Base-by-base conservation (phyloP, 495 filamentous ascomycete species). In the Xanthoparmelia taractica region DNA sequence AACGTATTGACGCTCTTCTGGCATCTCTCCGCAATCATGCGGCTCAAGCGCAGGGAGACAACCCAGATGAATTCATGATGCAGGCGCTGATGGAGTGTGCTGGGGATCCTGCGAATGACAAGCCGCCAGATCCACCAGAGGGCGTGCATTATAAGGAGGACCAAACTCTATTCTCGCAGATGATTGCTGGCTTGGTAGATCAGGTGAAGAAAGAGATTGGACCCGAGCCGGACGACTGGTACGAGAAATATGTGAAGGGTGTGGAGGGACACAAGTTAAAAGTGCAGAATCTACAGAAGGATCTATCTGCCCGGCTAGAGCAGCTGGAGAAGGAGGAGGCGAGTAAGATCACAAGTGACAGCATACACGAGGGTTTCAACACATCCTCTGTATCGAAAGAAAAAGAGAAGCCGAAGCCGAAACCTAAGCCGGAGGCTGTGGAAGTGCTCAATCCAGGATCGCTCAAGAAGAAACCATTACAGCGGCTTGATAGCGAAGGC, bases 281-380 rank as follows among this genome's bases (percentile, higher is more conserved):
- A 72, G 89, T 97, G 60, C 75, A 85, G 45, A 84, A 80, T 15
- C 77, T 97, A 63, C 91, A 97, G 70, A 81, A 79, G 59, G 81
- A 96, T 67, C 75, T 97, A 57, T 64, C 83, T 40, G 73, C 75
- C 62, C 90, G 88, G 76, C 79, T 97, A 58, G 87, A 79, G 10
- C 81, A 90, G 73, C 76, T 98, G 25, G 92, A 97, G 77, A 89
- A 87, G 75, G 91, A 94, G 61, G 92, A 97, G 70, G 74, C 79
- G 50, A 81, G 82, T 66, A 96, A 98, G 73, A 98, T 98, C 66
- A 98, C 94, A 3, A 97, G 91, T 69, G 95, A 97, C 68, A 75
- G 81, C 65, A 84, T 96, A 64, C 91, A 96, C 71, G 90, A 86
- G n/a, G 94, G 94, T 15, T 98, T 98, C 72, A 85, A 94, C 72